Base-by-base conservation (phyloP, 108 stramenopile species). In the Ochromonas danica region DNA sequence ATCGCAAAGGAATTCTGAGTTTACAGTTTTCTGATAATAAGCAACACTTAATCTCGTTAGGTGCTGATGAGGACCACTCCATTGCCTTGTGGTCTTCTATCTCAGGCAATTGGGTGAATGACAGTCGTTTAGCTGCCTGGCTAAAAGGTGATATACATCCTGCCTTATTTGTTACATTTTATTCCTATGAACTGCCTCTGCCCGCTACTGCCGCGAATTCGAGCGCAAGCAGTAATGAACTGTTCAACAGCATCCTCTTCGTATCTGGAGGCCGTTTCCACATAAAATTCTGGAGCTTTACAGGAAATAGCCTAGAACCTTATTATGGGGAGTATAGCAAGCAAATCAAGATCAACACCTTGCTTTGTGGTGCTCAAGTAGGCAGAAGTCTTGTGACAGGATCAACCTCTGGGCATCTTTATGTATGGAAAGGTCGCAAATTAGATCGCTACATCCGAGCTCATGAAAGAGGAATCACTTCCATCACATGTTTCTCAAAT, bases 31-130 rank as follows among this genome's bases (percentile, higher is more conserved):
- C 77, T 0, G n/a, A 39, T 17, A 82, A 85, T n/a, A 42, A 61
- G 0, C 22, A 42, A 31, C 57, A 61, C 41, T 77, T 83, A 0
- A 62, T 80, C 3, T 42, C 80, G 10, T 61, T 83, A 17, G 84
- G 84, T 36, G 63, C 40, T 61, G 84, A 85, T 72, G 27, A 65
- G 10, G 82, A 83, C 28, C 83, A 85, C 22, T 83, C 82, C 25
- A n/a, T 85, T 39, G 84, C 82, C 27, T 71, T 85, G 1, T 85
- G 82, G 82, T 38, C 60, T 22, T 83, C 82, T 36, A 40, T 62
- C 39, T 78, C 79, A 35, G 82, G 82, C 1, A 79, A 40, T 33
- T 85, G 84, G 84, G 40, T 33, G 39, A 82, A 85, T 33, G 72
- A 45, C 28, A 33, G 33, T 6, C 40, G 6, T 27, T 27, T 27